Percentiles rank a stretch among this genome's conserved stretches.
Evolutionary conservation across 2,329 filamentous ascomycete species (phyloP).

Genomic region (Fonsecaea monophora): DNA sequence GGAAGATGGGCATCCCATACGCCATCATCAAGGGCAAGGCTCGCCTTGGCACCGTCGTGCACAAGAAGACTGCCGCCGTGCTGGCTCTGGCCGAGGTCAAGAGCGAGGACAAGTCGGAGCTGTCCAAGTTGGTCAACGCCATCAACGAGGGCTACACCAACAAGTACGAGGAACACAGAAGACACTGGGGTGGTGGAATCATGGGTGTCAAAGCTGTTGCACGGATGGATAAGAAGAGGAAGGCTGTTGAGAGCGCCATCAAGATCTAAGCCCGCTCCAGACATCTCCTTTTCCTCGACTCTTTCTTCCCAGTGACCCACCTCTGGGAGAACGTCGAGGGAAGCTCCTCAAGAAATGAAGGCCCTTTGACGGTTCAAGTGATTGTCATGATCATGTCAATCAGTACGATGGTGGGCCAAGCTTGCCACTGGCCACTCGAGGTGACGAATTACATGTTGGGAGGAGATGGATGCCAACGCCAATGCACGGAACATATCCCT

Average conservation of each 20-base stretch:
- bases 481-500: too few relatives aligned
- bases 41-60: constrained; percentile 95
- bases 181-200: constrained; percentile 99
- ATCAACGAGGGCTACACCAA: constrained; percentile 98
- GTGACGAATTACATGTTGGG: too few relatives aligned
- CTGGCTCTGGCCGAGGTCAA: constrained; percentile 96
- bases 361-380: too few relatives aligned
- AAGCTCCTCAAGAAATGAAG: too few relatives aligned
- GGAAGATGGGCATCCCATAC: constrained; percentile 99
- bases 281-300: neutral
- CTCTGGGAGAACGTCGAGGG: neutral
- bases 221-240: constrained; percentile 82
- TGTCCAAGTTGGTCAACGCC: constrained; percentile 92
- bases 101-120: constrained; percentile 96
- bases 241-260: constrained; percentile 91
- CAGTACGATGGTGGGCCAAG: too few relatives aligned
- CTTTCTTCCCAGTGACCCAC: neutral
- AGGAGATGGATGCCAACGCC: too few relatives aligned
- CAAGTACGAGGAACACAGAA: constrained; percentile 89
- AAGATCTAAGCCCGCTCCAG: constrained; percentile 77
- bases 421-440: too few relatives aligned
- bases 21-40: constrained; percentile 99
- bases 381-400: too few relatives aligned
- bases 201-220: constrained; percentile 94
- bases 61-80: constrained; percentile 99